Evolutionary conservation across 2,329 filamentous ascomycete genomes (phyloP).

Genomic region (Raffaelea arxii): DNA sequence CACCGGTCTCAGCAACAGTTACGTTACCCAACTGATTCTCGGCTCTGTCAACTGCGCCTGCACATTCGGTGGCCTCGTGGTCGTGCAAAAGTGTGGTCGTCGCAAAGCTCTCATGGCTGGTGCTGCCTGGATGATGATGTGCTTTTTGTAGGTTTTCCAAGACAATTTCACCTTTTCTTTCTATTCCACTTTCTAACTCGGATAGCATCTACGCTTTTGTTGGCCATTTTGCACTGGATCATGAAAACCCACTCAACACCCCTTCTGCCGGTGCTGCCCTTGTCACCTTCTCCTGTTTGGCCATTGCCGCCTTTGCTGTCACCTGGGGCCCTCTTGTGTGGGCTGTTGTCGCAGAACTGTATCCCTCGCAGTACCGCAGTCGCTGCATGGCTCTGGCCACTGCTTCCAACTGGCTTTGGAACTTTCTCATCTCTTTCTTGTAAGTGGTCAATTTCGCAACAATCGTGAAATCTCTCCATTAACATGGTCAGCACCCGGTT

Average conservation of each 20-base stretch:
- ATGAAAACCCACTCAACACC: slow-evolving; percentile 35
- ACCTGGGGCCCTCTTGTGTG: slow-evolving; percentile 52
- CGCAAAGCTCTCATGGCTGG: slow-evolving; percentile 54
- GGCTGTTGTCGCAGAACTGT: slow-evolving; percentile 52
- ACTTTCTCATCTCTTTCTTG: slow-evolving; percentile 11
- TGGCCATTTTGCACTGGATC: slow-evolving; percentile 45
- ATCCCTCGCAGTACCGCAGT: slow-evolving; percentile 52
- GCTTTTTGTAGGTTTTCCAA: slow-evolving; percentile 19
- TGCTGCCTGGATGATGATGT: slow-evolving; percentile 50
- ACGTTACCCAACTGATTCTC: slow-evolving; percentile 54
- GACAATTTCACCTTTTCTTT: neutral
- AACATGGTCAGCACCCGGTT: slow-evolving; percentile 1
- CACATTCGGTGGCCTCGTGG: slow-evolving; percentile 51
- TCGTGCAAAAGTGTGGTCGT: slow-evolving; percentile 55
- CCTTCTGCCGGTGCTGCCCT: slow-evolving; percentile 51
- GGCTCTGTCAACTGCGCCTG: slow-evolving; percentile 53
- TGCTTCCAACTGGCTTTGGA: slow-evolving; percentile 46
- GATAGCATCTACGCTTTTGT: slow-evolving; percentile 35
- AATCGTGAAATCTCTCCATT: neutral
- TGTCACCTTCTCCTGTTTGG: slow-evolving; percentile 43
- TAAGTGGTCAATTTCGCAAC: neutral
- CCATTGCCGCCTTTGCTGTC: slow-evolving; percentile 65
- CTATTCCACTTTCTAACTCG: slow-evolving; percentile 38
- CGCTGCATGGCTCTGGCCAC: slow-evolving; percentile 57
- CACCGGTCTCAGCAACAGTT: slow-evolving; percentile 41